phyloP scores from a whole-genome alignment of 148 eudicot species.

The Vaccinium macrocarpon region DNA sequence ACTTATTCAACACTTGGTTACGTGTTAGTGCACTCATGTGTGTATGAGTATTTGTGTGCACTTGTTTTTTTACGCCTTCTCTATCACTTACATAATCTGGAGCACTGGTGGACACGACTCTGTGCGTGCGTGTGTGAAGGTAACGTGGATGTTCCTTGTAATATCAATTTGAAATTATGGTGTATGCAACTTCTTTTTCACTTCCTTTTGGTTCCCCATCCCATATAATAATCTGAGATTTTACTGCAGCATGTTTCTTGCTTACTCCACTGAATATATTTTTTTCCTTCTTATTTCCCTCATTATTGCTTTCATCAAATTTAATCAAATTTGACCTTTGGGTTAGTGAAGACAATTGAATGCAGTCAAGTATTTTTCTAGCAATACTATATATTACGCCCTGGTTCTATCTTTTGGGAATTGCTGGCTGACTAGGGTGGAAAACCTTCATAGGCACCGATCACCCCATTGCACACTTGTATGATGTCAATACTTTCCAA shows the following conservation, averaged over 20 bases:
- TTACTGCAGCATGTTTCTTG: neutral
- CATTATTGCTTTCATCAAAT: neutral
- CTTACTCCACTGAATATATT: neutral
- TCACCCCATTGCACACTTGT: slow-evolving; percentile 77
- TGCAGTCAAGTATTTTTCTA: neutral
- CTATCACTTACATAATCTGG: neutral
- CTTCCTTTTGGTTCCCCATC: neutral
- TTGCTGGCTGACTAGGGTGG: slow-evolving; percentile 15
- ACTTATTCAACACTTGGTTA: neutral
- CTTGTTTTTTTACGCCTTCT: neutral
- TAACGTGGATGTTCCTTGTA: neutral
- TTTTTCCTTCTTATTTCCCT: neutral
- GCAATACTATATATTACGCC: neutral
- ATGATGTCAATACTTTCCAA: slow-evolving; percentile 80
- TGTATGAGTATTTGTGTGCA: neutral
- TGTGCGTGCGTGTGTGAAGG: neutral
- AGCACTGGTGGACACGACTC: neutral
- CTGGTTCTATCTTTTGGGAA: neutral
- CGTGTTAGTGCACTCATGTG: neutral
- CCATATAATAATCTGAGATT: neutral
- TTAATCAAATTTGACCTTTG: neutral
- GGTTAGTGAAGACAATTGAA: neutral
- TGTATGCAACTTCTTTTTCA: neutral
- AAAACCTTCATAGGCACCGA: slow-evolving; percentile 65
- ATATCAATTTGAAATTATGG: neutral